A percentile compares a stretch with the other conserved stretches of the same genome.
These are phyloP conservation scores for Ogataea zsoltii DNA, from an alignment of 805 yeast genomes.

Conservation along the genomic window DNA sequence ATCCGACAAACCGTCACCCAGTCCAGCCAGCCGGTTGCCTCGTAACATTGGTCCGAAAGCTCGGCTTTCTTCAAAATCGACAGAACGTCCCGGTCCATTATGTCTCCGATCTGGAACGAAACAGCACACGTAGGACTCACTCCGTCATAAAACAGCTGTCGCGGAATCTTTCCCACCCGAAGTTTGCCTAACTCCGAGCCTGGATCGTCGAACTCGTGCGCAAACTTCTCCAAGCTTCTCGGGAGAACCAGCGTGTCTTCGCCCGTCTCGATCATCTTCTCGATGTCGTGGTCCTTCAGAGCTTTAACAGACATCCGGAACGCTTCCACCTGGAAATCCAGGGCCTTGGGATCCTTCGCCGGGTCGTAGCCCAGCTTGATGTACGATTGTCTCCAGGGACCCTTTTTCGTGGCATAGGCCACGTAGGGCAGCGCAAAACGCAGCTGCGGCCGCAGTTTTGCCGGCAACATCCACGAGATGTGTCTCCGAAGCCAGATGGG, in stretches of 20 bases:
- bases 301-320: constrained; percentile 51
- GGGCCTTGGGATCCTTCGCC: constrained; percentile 48
- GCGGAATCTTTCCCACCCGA: constrained; percentile 36
- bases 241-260: constrained; percentile 30
- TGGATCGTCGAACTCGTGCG: constrained; percentile 24
- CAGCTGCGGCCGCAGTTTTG: constrained; percentile 44
- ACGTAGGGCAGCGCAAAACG: constrained; percentile 83
- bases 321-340: constrained; percentile 80
- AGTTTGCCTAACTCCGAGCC: constrained; percentile 23
- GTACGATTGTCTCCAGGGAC: constrained; percentile 93
- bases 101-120: constrained; percentile 77
- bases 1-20: constrained; percentile 61
- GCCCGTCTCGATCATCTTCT: constrained; percentile 24
- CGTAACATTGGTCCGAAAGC: constrained; percentile 47
- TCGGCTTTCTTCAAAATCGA: constrained; percentile 41
- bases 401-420: constrained; percentile 77
- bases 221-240: constrained; percentile 21
- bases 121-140: constrained; percentile 63
- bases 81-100: constrained; percentile 63
- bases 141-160: constrained; percentile 70
- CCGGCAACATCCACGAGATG: constrained; percentile 55
- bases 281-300: constrained; percentile 25
- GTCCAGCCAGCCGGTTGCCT: constrained; percentile 80
- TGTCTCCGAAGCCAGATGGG: constrained; percentile 89
- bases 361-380: constrained; percentile 83